Percentiles rank a stretch among this genome's conserved stretches.
phyloP scores from a whole-genome alignment of 208 protist genomes.

The Acanthamoeba quina region DNA sequence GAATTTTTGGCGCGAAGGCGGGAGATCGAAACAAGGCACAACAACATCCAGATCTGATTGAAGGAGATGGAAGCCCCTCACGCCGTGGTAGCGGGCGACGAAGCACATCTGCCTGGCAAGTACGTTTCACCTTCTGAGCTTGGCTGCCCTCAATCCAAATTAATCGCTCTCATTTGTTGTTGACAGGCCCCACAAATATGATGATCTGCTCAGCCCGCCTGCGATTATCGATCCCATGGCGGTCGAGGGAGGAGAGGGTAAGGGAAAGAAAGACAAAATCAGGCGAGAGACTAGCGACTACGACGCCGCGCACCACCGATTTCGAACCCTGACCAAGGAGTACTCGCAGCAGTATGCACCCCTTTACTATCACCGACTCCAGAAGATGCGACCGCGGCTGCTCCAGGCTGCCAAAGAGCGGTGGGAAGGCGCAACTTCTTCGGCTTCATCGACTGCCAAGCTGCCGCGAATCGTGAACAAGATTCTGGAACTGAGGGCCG shows the following conservation, averaged over 20 bases:
- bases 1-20: neutral
- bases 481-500: constrained; percentile 78
- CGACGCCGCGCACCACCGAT: neutral
- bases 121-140: neutral
- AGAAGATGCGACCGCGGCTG: constrained; percentile 28
- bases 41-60: neutral
- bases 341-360: constrained; percentile 65
- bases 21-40: neutral
- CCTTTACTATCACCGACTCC: constrained; percentile 65
- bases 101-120: neutral
- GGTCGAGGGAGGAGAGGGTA: neutral
- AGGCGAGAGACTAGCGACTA: neutral
- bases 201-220: neutral
- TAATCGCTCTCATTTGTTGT: too few species aligned
- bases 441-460: neutral
- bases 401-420: constrained; percentile 5
- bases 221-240: constrained; percentile 27
- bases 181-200: neutral
- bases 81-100: neutral
- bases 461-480: constrained; percentile 54
- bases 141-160: neutral
- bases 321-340: constrained; percentile 11
- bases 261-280: constrained; percentile 11
- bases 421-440: neutral
- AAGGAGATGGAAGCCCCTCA: neutral